These are phyloP conservation scores for Pichia sp. DNA, from an alignment of 1,139 yeast species.

Conservation along the genomic window DNA sequence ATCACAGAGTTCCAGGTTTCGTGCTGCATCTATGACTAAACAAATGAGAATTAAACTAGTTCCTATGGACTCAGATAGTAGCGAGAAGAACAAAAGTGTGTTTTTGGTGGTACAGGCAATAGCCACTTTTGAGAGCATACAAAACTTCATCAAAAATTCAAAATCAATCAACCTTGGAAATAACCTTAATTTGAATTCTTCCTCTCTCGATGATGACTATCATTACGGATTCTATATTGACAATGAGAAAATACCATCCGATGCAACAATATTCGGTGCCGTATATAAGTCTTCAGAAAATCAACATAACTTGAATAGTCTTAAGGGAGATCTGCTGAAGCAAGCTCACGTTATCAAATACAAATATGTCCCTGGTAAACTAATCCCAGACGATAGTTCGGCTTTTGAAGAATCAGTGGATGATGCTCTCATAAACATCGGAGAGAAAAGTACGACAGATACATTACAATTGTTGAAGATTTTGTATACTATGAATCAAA, in stretches of 20 bases:
- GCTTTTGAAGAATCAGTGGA: slow-evolving; percentile 34
- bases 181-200: slow-evolving; percentile 23
- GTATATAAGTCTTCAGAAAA: slow-evolving; percentile 48
- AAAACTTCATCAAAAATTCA: slow-evolving; percentile 49
- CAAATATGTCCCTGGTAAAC: slow-evolving; percentile 39
- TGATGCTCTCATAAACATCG: slow-evolving; percentile 31
- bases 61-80: slow-evolving; percentile 34
- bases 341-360: slow-evolving; percentile 51
- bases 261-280: slow-evolving; percentile 79
- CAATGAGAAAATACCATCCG: slow-evolving; percentile 59
- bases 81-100: slow-evolving; percentile 39
- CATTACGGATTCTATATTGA: slow-evolving; percentile 59
- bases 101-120: slow-evolving; percentile 80
- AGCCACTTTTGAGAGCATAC: slow-evolving; percentile 75
- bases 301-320: slow-evolving; percentile 30
- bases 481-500: slow-evolving; percentile 45
- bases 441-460: slow-evolving; percentile 44
- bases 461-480: slow-evolving; percentile 55
- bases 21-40: slow-evolving; percentile 64
- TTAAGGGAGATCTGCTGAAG: slow-evolving; percentile 38
- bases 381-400: slow-evolving; percentile 15
- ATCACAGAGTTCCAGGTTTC: slow-evolving; percentile 23
- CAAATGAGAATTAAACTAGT: slow-evolving; percentile 60
- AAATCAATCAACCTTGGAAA: slow-evolving; percentile 8
- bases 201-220: slow-evolving; percentile 30